phyloP scores from a whole-genome alignment of 805 yeast species.

The Hemisphaericaspora nanyangensis region DNA sequence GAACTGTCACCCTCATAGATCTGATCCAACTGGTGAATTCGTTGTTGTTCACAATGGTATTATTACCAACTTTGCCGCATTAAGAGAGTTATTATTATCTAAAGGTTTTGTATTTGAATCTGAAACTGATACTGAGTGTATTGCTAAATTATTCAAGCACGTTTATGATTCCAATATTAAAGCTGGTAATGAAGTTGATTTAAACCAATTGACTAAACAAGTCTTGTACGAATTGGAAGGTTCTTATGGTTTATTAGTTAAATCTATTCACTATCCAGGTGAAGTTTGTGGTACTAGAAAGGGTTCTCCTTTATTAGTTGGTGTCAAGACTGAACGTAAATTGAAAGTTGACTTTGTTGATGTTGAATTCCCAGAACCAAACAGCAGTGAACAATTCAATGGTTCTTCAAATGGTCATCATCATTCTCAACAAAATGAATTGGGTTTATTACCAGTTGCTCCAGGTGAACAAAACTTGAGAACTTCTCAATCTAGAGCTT shows the following conservation, averaged over 20 bases:
- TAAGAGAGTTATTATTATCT: conserved; percentile 72
- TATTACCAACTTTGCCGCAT: conserved; percentile 90
- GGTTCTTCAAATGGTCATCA: conserved; percentile 3
- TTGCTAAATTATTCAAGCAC: conserved; percentile 92
- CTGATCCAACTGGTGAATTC: conserved; percentile 80
- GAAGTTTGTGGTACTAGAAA: conserved; percentile 96
- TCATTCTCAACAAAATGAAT: conserved; percentile 13
- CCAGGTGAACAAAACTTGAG: conserved; percentile 56
- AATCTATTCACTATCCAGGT: conserved; percentile 88
- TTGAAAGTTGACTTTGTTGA: conserved; percentile 97
- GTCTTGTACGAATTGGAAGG: conserved; percentile 94
- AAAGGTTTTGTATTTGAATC: conserved; percentile 84
- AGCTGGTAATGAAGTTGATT: conserved; percentile 78
- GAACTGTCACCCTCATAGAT: conserved; percentile 96
- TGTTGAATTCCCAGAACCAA: conserved; percentile 86
- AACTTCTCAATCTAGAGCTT: conserved; percentile 94
- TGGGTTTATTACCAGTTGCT: conserved; percentile 50
- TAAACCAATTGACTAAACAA: conserved; percentile 87
- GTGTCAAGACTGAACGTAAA: conserved; percentile 94
- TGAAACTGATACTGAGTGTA: conserved; percentile 97
- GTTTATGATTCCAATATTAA: conserved; percentile 71
- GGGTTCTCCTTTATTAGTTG: conserved; percentile 95
- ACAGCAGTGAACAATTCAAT: conserved; percentile 9
- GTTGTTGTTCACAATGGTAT: conserved; percentile 97
- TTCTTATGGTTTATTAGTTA: conserved; percentile 92